Evolutionary conservation across 805 yeast genomes (phyloP).

Genomic region (Candida hungchunana): DNA sequence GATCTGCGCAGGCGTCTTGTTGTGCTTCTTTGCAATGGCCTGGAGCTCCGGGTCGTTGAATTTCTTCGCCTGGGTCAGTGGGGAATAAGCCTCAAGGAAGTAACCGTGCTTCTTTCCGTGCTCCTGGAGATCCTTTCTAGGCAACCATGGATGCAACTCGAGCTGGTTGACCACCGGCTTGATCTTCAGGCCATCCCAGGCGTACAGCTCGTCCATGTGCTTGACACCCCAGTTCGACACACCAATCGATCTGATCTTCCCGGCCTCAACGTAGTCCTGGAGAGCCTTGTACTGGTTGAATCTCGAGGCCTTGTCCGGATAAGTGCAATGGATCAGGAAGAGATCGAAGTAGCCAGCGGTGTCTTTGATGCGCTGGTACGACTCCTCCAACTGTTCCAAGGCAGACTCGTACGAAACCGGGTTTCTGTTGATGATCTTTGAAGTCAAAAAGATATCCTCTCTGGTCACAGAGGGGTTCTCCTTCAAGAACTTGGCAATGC

Average conservation of each 20-base stretch:
- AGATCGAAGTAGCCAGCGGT: slow-evolving; percentile 62
- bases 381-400: slow-evolving; percentile 41
- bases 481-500: slow-evolving; percentile 21
- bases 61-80: slow-evolving; percentile 22
- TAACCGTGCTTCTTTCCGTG: slow-evolving; percentile 19
- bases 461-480: slow-evolving; percentile 21
- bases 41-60: slow-evolving; percentile 20
- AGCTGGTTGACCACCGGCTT: slow-evolving; percentile 76
- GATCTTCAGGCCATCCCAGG: slow-evolving; percentile 49
- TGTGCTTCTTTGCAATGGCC: slow-evolving; percentile 21
- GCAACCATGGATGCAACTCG: slow-evolving; percentile 27
- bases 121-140: slow-evolving; percentile 23
- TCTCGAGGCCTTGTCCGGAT: slow-evolving; percentile 42
- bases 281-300: slow-evolving; percentile 66
- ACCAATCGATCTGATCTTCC: slow-evolving; percentile 63
- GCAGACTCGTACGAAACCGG: slow-evolving; percentile 11
- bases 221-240: slow-evolving; percentile 68
- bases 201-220: slow-evolving; percentile 59
- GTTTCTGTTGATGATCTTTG: slow-evolving; percentile 18
- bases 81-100: slow-evolving; percentile 23
- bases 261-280: slow-evolving; percentile 64
- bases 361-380: slow-evolving; percentile 45
- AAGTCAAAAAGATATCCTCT: slow-evolving; percentile 23
- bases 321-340: slow-evolving; percentile 63
- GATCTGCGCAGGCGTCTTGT: slow-evolving; percentile 18